Percentiles rank a stretch among this genome's conserved stretches.
Evolutionary conservation across 495 filamentous ascomycete genomes (phyloP).

Genomic region (Glutinoglossum americanum): DNA sequence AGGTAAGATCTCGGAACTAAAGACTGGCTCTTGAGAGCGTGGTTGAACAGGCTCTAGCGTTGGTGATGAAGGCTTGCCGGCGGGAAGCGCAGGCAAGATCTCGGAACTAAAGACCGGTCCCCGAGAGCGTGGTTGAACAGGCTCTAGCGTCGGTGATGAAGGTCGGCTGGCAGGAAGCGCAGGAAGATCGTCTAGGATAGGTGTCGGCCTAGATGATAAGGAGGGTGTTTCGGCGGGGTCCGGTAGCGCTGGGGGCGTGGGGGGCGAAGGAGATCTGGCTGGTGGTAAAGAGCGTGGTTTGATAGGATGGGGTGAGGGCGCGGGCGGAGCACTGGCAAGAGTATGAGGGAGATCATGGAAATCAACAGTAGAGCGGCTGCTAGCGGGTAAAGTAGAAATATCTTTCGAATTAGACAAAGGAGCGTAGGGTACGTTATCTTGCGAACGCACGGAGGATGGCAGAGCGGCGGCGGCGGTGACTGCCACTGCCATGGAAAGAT

Average conservation of each 20-base stretch:
- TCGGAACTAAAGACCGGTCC: too few species aligned
- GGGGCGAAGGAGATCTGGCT: neutral
- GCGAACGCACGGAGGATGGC: neutral
- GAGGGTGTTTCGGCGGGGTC: neutral
- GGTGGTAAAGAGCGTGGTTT: neutral
- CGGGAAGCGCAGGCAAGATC: conserved; percentile 1
- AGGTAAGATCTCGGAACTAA: too few species aligned
- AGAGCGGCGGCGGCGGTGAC: neutral
- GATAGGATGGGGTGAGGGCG: neutral
- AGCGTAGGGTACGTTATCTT: neutral
- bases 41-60: neutral
- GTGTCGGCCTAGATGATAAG: neutral
- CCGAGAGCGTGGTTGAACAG: neutral
- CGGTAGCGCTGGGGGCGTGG: neutral
- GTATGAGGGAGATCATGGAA: neutral
- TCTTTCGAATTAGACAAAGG: neutral
- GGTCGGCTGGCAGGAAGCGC: neutral
- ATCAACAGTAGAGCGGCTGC: neutral
- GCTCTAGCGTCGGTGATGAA: neutral
- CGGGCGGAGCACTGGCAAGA: neutral
- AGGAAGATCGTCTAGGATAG: neutral
- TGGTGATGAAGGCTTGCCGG: neutral
- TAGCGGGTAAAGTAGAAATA: neutral
- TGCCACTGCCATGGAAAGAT: neutral
- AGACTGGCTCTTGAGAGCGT: too few species aligned